Conservation (phyloP, 805 yeast species). For the Saccharomycopsis malanga region DNA sequence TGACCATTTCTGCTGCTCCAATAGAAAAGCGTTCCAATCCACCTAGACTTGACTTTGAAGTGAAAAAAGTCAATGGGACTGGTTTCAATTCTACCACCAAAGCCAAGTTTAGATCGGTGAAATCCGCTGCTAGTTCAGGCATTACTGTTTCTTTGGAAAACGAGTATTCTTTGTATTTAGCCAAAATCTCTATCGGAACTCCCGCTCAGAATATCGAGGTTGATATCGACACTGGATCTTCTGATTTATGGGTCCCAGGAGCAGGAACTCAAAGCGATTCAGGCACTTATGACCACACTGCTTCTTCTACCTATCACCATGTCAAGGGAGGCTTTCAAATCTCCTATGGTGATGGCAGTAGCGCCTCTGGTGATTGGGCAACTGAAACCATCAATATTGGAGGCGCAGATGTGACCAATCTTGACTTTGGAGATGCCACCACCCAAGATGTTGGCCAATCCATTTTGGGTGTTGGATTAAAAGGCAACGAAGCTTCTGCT, state of each 20-base stretch:
- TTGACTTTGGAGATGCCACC: conserved; percentile 18
- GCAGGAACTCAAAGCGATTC: conserved; percentile 22
- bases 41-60: too few species aligned
- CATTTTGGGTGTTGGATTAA: conserved; percentile 67
- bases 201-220: conserved; percentile 38
- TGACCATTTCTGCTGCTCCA: conserved; percentile 13
- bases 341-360: conserved; percentile 42
- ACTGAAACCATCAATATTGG: conserved; percentile 44
- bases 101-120: too few species aligned
- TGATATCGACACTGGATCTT: conserved; percentile 43
- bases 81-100: too few species aligned
- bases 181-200: conserved; percentile 29
- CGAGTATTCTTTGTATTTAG: conserved; percentile 39
- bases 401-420: conserved; percentile 12
- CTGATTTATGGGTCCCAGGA: conserved; percentile 39
- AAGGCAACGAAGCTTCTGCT: conserved; percentile 48
- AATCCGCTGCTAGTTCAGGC: conserved; percentile 12
- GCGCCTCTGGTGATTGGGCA: conserved; percentile 42
- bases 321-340: conserved; percentile 31
- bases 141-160: conserved; percentile 29
- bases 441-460: conserved; percentile 33
- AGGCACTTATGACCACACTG: conserved; percentile 33
- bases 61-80: too few species aligned
- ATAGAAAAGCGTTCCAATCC: too few species aligned
- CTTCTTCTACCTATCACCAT: conserved; percentile 32